Evolutionary conservation across 306 rosid species (phyloP).

Genomic region (Quercus ilex): DNA sequence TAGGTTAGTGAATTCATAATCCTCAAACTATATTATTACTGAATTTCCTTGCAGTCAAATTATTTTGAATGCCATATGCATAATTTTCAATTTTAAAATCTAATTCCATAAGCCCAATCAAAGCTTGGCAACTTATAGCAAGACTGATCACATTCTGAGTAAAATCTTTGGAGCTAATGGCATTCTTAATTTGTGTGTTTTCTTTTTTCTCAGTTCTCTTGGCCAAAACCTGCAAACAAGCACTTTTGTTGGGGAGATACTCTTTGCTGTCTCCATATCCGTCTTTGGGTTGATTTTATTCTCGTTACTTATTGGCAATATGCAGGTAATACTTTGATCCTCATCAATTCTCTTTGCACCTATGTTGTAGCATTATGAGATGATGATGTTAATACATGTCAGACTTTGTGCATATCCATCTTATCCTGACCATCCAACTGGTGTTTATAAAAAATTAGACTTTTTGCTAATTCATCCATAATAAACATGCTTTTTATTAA

Average conservation of each 20-base stretch:
- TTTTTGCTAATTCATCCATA: background rate
- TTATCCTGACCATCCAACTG: background rate
- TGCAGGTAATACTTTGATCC: conserved; percentile 62
- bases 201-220: conserved; percentile 52
- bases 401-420: background rate
- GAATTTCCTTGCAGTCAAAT: background rate
- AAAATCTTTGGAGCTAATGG: too few species aligned
- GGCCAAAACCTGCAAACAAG: conserved; percentile 82
- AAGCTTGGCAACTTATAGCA: background rate
- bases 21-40: background rate
- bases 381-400: background rate
- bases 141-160: background rate
- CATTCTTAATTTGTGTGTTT: background rate
- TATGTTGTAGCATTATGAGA: background rate
- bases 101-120: too few species aligned
- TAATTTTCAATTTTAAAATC: background rate
- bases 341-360: background rate
- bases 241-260: conserved; percentile 52
- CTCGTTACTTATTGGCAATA: conserved; percentile 76
- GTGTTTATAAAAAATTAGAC: too few species aligned
- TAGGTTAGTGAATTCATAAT: conserved; percentile 40
- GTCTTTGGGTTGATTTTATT: conserved; percentile 67
- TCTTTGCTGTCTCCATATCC: conserved; percentile 37
- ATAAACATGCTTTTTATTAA: background rate
- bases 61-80: too few species aligned